Evolutionary conservation across 139 green algal species (phyloP).

Genomic region (Medakamo hakoo): DNA sequence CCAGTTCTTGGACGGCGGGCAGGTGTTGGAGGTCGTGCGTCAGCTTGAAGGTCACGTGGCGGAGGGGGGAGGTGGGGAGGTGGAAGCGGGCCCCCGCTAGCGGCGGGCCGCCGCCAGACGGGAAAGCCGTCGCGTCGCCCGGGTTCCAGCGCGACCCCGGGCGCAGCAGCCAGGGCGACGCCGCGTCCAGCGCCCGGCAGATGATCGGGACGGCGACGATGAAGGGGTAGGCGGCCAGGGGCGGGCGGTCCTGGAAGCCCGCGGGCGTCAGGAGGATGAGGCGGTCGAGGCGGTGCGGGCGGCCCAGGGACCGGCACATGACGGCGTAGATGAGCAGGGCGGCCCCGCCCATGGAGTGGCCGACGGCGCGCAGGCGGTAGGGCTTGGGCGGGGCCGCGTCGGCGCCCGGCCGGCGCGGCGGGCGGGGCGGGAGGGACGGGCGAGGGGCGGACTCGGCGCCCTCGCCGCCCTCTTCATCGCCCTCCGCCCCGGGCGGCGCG

Average conservation of each 20-base stretch:
- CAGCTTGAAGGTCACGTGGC: slow-evolving; percentile 49
- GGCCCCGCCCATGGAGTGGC: slow-evolving; percentile 48
- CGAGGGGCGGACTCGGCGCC: not conserved
- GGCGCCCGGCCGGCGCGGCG: too few relatives aligned
- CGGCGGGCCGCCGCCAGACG: too few relatives aligned
- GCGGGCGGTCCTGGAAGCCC: slow-evolving; percentile 41
- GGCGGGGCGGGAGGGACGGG: too few relatives aligned
- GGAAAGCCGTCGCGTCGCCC: too few relatives aligned
- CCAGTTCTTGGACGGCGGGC: slow-evolving; percentile 36
- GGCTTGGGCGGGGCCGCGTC: slow-evolving; percentile 2
- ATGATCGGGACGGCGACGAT: slow-evolving; percentile 14
- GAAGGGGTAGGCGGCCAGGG: slow-evolving; percentile 16
- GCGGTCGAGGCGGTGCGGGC: slow-evolving; percentile 37
- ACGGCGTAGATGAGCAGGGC: slow-evolving; percentile 43
- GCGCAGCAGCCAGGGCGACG: slow-evolving; percentile 11
- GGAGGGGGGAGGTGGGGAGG: slow-evolving; percentile 47
- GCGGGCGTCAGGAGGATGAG: slow-evolving; percentile 66
- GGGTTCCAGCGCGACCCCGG: not conserved
- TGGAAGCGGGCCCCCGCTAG: slow-evolving; percentile 23
- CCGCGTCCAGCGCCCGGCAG: slow-evolving; percentile 7
- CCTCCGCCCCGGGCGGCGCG: not conserved
- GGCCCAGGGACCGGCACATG: slow-evolving; percentile 4
- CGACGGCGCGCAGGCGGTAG: slow-evolving; percentile 37
- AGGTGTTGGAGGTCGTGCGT: slow-evolving; percentile 32
- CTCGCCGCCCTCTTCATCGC: not conserved